These are phyloP conservation scores for Clavulina sp. DNA, from an alignment of 768 basidiomycete genomes.

Conservation along the genomic window DNA sequence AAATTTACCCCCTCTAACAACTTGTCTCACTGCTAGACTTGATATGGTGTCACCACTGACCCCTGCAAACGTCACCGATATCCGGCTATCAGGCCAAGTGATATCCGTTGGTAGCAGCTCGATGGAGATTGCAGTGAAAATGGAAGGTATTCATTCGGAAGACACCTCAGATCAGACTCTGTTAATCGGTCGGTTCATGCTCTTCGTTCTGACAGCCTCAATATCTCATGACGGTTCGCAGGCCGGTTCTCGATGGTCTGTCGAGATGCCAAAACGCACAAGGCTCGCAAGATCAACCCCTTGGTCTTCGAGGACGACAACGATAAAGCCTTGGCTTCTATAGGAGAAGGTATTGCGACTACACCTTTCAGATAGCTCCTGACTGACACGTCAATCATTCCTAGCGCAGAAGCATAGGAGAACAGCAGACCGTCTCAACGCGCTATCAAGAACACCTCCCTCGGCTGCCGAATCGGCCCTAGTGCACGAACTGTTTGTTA, in stretches of 20 bases:
- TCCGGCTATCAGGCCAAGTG: conserved; percentile 64
- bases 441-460: conserved; percentile 57
- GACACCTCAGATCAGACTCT: conserved; percentile 37
- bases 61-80: conserved; percentile 32
- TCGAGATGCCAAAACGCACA: conserved; percentile 47
- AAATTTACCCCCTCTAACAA: background rate
- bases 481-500: conserved; percentile 53
- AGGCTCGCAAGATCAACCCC: conserved; percentile 44
- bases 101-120: conserved; percentile 60
- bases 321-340: conserved; percentile 40
- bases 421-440: conserved; percentile 33
- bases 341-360: conserved; percentile 45
- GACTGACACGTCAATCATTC: background rate
- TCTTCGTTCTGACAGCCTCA: conserved; percentile 1
- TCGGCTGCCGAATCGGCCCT: conserved; percentile 47
- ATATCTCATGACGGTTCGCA: conserved; percentile 14
- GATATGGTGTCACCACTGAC: conserved; percentile 45
- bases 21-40: no score
- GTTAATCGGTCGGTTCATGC: conserved; percentile 34
- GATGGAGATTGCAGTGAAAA: conserved; percentile 75
- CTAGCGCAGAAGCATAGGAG: conserved; percentile 51
- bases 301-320: conserved; percentile 41
- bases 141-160: conserved; percentile 43
- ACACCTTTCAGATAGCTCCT: background rate
- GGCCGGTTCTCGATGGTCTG: conserved; percentile 92